Evolutionary conservation across 495 filamentous ascomycete species (phyloP), one percentile per base, ranked within the genome.

Genomic region (Rhypophila decipiens): DNA sequence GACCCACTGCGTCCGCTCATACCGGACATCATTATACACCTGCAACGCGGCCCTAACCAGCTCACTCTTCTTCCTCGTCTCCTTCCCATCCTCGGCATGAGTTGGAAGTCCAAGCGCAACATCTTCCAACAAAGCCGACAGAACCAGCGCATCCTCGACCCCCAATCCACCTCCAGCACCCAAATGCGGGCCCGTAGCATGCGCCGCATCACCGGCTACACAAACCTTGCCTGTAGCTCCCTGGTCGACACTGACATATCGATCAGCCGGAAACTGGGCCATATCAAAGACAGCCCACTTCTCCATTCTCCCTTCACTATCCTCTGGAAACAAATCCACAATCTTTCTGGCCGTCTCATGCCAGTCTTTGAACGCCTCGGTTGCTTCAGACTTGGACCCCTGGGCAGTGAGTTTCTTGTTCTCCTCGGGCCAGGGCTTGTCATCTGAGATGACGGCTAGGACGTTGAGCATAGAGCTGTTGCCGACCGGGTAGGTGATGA

Each of bases 241-340:
- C n/a, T n/a, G n/a, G n/a, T n/a, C n/a, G n/a, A n/a, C n/a, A n/a
- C n/a, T n/a, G 17, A 50, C 19, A 46, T 76, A 82, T 2, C 39
- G 27, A 4, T 65, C 58, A 0, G 64, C 66, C 1, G 75, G 76
- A 13, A 67, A 47, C 4, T 74, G 67, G 1, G 47, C 55, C 55
- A 67, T 69, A 46, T 82, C 78, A 44, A 80, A 82, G 5, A 82
- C 65, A 0, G 58, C 76, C 77, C 77, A 80, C 46, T 74, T 74
- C 45, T 78, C 72, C 39, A 77, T 56, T n/a, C n/a, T n/a, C n/a
- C n/a, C n/a, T n/a, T n/a, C n/a, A n/a, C n/a, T n/a, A 39, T 65
- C 35, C 1, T 69, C 66, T 0, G 69, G 65, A 9, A 80, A 49
- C 10, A 78, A 51, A 0, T 67, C 59, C 5, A 70, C 61, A 15